phyloP scores from a whole-genome alignment of 2,329 filamentous ascomycete species.

The Sarocladium brachiariae region DNA sequence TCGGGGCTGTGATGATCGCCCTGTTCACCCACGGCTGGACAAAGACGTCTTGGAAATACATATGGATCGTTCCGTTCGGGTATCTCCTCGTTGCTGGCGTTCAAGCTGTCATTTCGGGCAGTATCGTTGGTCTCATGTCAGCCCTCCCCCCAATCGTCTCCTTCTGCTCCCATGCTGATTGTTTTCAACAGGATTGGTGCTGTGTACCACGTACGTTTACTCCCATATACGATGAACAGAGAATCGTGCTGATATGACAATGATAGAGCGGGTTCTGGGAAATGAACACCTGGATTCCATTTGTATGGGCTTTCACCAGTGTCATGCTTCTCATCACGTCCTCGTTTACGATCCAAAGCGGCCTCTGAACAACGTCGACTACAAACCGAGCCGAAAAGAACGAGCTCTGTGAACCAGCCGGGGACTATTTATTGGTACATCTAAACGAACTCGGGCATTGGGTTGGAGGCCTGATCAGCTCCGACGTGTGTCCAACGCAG shows the following conservation, averaged over 20 bases:
- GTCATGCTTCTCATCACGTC: constrained; percentile 76
- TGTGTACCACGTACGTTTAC: constrained; percentile 56
- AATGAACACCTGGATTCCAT: constrained; percentile 93
- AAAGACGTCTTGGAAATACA: constrained; percentile 47
- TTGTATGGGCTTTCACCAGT: constrained; percentile 81
- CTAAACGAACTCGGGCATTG: neutral
- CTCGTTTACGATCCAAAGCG: constrained; percentile 88
- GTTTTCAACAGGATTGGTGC: constrained; percentile 59
- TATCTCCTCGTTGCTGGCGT: constrained; percentile 66
- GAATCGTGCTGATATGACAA: neutral
- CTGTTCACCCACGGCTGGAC: constrained; percentile 62
- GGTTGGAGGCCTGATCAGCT: neutral
- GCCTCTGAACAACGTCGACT: constrained; percentile 47
- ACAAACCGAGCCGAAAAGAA: neutral
- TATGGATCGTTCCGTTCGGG: constrained; percentile 66
- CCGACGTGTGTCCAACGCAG: neutral
- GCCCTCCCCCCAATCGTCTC: constrained; percentile 25
- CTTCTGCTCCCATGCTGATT: neutral
- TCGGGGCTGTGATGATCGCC: constrained; percentile 65
- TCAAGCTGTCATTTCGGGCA: constrained; percentile 74
- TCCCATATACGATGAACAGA: neutral
- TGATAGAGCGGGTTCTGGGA: constrained; percentile 60
- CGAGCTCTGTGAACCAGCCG: no score
- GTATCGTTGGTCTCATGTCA: constrained; percentile 72
- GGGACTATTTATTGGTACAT: neutral